Conservation (phyloP, 176 grass and related monocot species). For the Musa acuminata region DNA sequence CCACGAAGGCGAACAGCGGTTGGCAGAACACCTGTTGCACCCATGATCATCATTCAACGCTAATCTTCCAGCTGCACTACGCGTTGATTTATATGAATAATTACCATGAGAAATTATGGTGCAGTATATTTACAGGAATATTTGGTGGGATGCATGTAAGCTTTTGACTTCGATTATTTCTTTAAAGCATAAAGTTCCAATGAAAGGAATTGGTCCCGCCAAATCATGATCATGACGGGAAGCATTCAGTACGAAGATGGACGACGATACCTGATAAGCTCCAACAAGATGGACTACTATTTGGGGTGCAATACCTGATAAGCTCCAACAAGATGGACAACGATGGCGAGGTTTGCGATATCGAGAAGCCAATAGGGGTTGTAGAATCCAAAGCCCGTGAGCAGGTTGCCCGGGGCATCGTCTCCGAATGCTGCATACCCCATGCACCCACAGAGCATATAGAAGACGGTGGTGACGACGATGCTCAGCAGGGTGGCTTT, state of each 20-base stretch:
- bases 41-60: too few species aligned
- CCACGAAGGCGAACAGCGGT: constrained; percentile 49
- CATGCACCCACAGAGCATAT: constrained; percentile 50
- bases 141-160: too few species aligned
- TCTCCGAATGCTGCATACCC: constrained; percentile 51
- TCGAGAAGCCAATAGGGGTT: constrained; percentile 55
- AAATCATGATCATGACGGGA: too few species aligned
- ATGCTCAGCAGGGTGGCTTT: constrained; percentile 34
- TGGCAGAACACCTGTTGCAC: constrained; percentile 40
- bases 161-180: too few species aligned
- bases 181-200: too few species aligned
- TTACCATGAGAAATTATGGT: neutral
- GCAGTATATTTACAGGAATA: too few species aligned
- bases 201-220: too few species aligned
- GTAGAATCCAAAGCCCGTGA: constrained; percentile 58
- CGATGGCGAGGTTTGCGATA: constrained; percentile 48
- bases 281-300: too few species aligned
- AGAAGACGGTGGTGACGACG: constrained; percentile 31
- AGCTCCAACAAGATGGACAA: constrained; percentile 51
- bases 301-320: too few species aligned
- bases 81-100: neutral
- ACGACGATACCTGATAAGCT: constrained; percentile 35
- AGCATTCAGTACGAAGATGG: too few species aligned
- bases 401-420: constrained; percentile 37
- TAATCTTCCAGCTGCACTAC: too few species aligned